Conservation (phyloP, 2,329 filamentous ascomycete genomes). For the Monosporascus ibericus region DNA sequence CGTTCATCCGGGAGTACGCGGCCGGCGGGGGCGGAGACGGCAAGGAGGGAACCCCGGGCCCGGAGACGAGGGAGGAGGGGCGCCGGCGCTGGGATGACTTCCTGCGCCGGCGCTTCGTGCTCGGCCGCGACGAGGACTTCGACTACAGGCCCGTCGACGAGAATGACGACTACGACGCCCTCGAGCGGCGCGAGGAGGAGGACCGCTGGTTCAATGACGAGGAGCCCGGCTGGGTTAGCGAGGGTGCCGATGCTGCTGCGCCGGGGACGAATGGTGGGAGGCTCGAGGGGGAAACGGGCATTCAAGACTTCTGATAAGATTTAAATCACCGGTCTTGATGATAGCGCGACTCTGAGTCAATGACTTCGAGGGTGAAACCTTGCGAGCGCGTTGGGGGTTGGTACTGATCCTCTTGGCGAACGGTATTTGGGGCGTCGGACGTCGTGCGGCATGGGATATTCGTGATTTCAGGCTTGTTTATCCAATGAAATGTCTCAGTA, state of each 20-base stretch:
- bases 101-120: constrained; percentile 68
- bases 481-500: no score
- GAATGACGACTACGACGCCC: constrained; percentile 64
- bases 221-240: constrained; percentile 59
- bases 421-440: no score
- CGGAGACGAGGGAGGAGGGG: constrained; percentile 58
- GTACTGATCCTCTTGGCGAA: no score
- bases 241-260: constrained; percentile 20
- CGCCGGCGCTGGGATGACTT: constrained; percentile 63
- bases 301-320: constrained; percentile 59
- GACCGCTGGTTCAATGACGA: constrained; percentile 79
- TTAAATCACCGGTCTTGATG: no score
- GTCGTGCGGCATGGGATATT: no score
- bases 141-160: constrained; percentile 67
- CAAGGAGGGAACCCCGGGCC: constrained; percentile 46
- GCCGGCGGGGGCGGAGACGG: constrained; percentile 51
- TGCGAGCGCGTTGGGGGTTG: no score
- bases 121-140: constrained; percentile 71
- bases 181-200: constrained; percentile 54
- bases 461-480: no score
- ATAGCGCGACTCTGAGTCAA: no score
- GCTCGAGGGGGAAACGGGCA: constrained; percentile 56
- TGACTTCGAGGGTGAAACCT: no score
- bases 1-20: constrained; percentile 16
- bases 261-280: constrained; percentile 15